Percentiles rank a stretch among this genome's conserved stretches.
These are phyloP conservation scores for Phytophthora pluvialis DNA, from an alignment of 352 stramenopile species.

Conservation along the genomic window DNA sequence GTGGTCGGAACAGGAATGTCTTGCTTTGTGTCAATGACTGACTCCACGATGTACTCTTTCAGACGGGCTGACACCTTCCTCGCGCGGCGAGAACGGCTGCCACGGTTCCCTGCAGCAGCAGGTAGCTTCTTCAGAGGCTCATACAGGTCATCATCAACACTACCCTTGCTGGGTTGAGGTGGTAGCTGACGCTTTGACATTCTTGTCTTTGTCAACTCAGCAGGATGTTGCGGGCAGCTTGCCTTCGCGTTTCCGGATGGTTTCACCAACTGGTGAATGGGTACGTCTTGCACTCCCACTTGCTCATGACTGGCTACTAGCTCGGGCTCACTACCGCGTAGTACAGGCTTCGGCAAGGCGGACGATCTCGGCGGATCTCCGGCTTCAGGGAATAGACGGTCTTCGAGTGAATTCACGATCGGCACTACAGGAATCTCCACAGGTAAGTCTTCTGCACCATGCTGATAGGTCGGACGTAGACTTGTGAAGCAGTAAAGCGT, in stretches of 20 bases:
- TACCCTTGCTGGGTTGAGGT: too few relatives aligned
- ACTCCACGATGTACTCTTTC: neutral
- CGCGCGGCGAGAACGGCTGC: too few relatives aligned
- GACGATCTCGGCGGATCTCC: neutral
- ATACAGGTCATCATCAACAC: too few relatives aligned
- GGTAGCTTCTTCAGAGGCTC: too few relatives aligned
- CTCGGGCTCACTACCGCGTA: neutral
- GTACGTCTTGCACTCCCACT: neutral
- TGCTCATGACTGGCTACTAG: neutral
- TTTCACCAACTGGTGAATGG: neutral
- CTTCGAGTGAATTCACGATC: too few relatives aligned
- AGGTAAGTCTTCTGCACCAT: slow-evolving; percentile 5
- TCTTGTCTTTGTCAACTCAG: neutral
- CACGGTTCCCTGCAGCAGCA: too few relatives aligned
- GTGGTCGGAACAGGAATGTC: too few relatives aligned
- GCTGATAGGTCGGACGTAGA: slow-evolving; percentile 1
- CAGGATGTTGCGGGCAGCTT: neutral
- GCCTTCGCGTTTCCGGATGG: too few relatives aligned
- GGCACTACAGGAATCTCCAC: slow-evolving; percentile 2
- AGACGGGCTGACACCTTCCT: neutral
- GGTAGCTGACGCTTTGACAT: neutral
- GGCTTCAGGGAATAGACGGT: neutral
- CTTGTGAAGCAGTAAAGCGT: neutral
- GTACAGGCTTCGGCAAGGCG: neutral
- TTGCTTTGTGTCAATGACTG: neutral